Evolutionary conservation across 306 rosid genomes (phyloP).

Genomic region (Glycyrrhiza uralensis): DNA sequence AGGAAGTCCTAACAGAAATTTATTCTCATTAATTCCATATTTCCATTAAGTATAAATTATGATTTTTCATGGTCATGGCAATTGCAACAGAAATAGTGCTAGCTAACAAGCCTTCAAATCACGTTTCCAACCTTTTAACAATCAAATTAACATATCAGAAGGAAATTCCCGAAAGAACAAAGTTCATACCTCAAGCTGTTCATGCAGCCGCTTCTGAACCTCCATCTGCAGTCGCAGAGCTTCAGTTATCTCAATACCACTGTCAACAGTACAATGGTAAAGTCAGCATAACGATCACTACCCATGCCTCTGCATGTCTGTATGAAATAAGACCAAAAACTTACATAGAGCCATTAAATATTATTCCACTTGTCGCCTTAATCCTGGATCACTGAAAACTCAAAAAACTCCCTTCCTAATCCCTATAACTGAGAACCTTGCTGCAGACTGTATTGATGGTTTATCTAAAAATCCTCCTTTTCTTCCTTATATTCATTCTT

Average conservation of each 20-base stretch:
- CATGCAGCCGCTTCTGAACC: constrained; percentile 95
- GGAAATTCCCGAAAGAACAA: constrained; percentile 17
- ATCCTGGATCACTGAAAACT: background rate
- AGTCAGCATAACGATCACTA: constrained; percentile 25
- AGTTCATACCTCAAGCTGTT: constrained; percentile 88
- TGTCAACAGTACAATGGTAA: constrained; percentile 33
- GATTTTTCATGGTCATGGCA: constrained; percentile 6
- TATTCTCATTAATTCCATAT: background rate
- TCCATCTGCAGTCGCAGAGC: constrained; percentile 99
- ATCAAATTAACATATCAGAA: constrained; percentile 15
- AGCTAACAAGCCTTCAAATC: constrained; percentile 10
- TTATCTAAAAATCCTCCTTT: background rate
- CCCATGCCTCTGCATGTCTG: background rate
- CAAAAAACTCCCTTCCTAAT: constrained; percentile 2
- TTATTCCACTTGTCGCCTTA: background rate
- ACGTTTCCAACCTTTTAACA: constrained; percentile 15
- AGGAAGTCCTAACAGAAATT: background rate
- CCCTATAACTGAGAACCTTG: background rate
- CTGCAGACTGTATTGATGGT: background rate
- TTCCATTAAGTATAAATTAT: constrained; percentile 8
- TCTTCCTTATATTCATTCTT: background rate
- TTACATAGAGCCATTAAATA: constrained; percentile 8
- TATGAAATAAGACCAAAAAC: constrained; percentile 6
- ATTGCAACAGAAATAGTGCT: constrained; percentile 24
- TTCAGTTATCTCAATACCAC: constrained; percentile 93